A percentile compares a stretch with the other conserved stretches of the same genome.
Conservation (phyloP, 768 basidiomycete genomes). For the Lactarius akahatsu region DNA sequence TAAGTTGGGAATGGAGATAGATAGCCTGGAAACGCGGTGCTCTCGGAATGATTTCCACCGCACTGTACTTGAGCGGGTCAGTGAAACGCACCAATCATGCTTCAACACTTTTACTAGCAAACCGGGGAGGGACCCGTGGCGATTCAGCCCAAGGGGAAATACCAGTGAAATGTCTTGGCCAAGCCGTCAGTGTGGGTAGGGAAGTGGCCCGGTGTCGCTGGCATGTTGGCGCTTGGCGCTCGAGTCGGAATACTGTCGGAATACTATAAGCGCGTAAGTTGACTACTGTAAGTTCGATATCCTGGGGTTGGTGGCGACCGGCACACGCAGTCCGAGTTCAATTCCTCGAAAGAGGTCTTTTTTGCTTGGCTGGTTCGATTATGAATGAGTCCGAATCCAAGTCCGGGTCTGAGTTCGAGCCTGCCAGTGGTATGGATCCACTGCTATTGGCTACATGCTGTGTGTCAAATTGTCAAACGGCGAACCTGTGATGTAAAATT, state of each 20-base stretch:
- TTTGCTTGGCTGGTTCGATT: background rate
- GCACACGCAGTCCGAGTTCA: background rate
- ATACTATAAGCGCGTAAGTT: background rate
- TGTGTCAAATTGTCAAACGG: background rate
- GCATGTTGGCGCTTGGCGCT: background rate
- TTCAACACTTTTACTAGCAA: background rate
- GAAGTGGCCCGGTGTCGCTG: no score
- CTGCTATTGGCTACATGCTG: background rate
- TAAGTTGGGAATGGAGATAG: background rate
- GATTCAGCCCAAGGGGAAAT: background rate
- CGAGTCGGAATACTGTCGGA: background rate
- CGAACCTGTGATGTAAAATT: background rate
- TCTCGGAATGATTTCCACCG: background rate
- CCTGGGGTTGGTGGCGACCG: background rate
- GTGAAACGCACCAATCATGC: background rate
- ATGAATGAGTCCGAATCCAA: background rate
- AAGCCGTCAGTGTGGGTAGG: background rate
- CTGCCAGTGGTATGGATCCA: background rate
- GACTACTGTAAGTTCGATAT: no score
- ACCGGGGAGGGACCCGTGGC: background rate
- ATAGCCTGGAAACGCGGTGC: background rate
- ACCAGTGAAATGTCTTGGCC: background rate
- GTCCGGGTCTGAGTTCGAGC: background rate
- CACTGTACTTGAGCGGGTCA: background rate
- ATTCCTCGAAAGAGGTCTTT: background rate